Conservation (phyloP, 306 rosid genomes). For the Dalbergia oliveri region DNA sequence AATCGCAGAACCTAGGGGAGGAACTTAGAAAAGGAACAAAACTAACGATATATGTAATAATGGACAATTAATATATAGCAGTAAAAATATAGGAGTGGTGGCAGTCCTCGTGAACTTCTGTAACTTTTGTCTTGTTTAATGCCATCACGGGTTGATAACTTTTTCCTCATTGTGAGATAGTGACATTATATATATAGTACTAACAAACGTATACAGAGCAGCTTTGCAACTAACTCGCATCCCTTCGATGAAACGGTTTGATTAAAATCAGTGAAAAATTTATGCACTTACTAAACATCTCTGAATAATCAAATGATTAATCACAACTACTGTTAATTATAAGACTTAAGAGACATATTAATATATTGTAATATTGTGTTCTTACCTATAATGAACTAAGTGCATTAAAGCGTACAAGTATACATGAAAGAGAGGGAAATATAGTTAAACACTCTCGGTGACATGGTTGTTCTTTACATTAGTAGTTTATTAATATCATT, state of each 20-base stretch:
- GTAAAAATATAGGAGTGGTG: background rate
- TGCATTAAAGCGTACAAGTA: background rate
- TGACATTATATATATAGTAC: background rate
- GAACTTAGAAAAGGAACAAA: background rate
- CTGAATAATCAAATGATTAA: background rate
- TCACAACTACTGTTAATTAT: background rate
- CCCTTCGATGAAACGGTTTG: background rate
- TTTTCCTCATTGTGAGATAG: constrained; percentile 18
- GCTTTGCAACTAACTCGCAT: background rate
- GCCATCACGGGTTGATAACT: constrained; percentile 26
- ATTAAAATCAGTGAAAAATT: background rate
- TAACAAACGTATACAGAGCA: background rate
- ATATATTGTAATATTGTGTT: no score
- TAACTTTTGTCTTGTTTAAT: constrained; percentile 17
- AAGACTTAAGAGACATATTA: background rate
- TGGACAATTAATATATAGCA: background rate
- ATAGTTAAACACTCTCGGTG: no score
- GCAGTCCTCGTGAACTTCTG: constrained; percentile 18
- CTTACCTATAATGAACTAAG: background rate
- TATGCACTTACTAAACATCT: background rate
- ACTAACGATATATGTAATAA: background rate
- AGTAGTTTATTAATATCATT: no score
- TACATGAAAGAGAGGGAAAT: background rate
- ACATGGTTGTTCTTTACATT: no score
- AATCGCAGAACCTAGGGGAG: background rate